Evolutionary conservation across 2,329 filamentous ascomycete species (phyloP).

Genomic region (Aspergillus calidoustus): DNA sequence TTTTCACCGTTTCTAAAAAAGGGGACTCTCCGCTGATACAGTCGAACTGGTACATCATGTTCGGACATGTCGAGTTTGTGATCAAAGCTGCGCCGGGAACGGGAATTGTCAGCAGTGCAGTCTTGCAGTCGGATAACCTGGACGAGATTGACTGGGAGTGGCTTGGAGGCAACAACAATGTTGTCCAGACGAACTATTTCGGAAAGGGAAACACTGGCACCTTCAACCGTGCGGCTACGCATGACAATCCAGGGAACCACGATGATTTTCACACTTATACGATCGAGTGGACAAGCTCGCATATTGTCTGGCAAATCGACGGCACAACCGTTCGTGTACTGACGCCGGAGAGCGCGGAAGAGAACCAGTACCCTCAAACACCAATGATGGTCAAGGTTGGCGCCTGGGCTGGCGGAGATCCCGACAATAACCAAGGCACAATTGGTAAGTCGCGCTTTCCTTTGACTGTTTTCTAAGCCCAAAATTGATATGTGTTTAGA

Average conservation of each 20-base stretch:
- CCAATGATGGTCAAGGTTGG: slow-evolving; percentile 95
- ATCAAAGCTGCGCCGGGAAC: slow-evolving; percentile 85
- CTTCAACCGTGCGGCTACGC: slow-evolving; percentile 88
- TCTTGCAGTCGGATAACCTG: slow-evolving; percentile 86
- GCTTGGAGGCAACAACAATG: slow-evolving; percentile 74
- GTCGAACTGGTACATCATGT: slow-evolving; percentile 99
- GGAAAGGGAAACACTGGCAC: slow-evolving; percentile 83
- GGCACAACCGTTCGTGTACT: slow-evolving; percentile 77
- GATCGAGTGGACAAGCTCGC: slow-evolving; percentile 85
- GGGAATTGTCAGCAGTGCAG: slow-evolving; percentile 90
- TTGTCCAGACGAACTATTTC: slow-evolving; percentile 98
- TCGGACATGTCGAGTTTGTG: slow-evolving; percentile 83
- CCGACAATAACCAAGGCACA: slow-evolving; percentile 77
- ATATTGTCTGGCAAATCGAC: slow-evolving; percentile 86
- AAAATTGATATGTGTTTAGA: slow-evolving; percentile 41
- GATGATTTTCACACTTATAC: slow-evolving; percentile 81
- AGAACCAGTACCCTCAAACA: slow-evolving; percentile 84
- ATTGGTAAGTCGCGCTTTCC: slow-evolving; percentile 57
- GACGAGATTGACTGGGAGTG: slow-evolving; percentile 99
- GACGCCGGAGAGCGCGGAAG: slow-evolving; percentile 68
- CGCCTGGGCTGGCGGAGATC: slow-evolving; percentile 88
- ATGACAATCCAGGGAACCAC: slow-evolving; percentile 71
- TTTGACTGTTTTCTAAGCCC: slow-evolving; percentile 10
- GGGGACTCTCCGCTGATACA: slow-evolving; percentile 85
- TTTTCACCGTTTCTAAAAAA: slow-evolving; percentile 75